Evolutionary conservation across 441 rosid genomes (phyloP), one percentile per base, ranked within the genome.

Genomic region (Manihot esculenta): DNA sequence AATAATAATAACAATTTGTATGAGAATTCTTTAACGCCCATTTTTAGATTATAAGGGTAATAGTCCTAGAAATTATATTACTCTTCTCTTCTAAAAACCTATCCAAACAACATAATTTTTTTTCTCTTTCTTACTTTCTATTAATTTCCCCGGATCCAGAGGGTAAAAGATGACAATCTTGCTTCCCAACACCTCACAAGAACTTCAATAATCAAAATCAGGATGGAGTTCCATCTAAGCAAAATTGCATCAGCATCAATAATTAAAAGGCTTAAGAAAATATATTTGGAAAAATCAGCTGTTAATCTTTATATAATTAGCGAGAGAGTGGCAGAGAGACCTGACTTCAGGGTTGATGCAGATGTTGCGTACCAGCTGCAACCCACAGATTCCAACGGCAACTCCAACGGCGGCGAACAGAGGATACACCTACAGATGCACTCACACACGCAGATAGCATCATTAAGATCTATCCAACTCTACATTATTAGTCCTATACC

Each of bases 271-370:
- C 20, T 13, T 49, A 20, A 21, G 2, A 54, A 42, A 10, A 58
- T 42, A 27, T 5, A 58, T 15, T 27, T 51, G 23, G 21, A 35
- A 0, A 18, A 35, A 9, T 7, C 14, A 17, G 24, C 64, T 33
- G 4, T 11, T 44, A 44, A 44, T 10, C 15, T 13, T 13, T 13
- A 18, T 24, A 64, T 1, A 17, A 1, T 30, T 1, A 35, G 5
- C 69, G 64, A 69, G 21, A 15, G 11, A 49, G 7, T 15, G 18
- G 20, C 66, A 63, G 61, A 69, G 15, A 70, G 17, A 89, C 99
- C 98, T 95, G 90, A 95, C 99, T 88, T 91, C 98, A 72, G 99
- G 97, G 68, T 94, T 92, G 83, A 83, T 83, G 86, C 87, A 81
- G 84, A 94, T 81, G 84, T 94, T 85, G 51, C 99, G 91, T 23